A percentile compares a stretch with the other conserved stretches of the same genome.
Evolutionary conservation across 2,329 filamentous ascomycete genomes (phyloP).

Genomic region (Geoglossum cookeanum): DNA sequence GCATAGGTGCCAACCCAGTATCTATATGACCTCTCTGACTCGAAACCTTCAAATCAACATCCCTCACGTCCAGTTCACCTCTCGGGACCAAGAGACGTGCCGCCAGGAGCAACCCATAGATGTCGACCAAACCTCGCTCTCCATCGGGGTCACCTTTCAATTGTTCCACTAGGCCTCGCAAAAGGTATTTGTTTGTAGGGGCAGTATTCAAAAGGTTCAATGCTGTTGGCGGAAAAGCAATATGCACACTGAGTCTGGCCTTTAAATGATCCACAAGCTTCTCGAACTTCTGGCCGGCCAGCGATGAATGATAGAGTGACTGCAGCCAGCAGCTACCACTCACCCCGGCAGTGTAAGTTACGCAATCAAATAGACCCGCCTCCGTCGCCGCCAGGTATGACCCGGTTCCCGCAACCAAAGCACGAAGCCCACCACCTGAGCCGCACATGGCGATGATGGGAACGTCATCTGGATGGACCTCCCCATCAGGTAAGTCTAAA

Average conservation of each 20-base stretch:
- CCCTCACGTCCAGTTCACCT: slow-evolving; percentile 59
- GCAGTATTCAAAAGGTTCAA: slow-evolving; percentile 66
- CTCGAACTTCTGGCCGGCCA: slow-evolving; percentile 47
- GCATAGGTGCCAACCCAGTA: slow-evolving; percentile 64
- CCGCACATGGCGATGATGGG: slow-evolving; percentile 87
- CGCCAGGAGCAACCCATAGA: slow-evolving; percentile 74
- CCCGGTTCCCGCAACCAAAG: slow-evolving; percentile 75
- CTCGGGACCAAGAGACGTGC: slow-evolving; percentile 71
- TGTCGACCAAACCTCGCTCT: slow-evolving; percentile 77
- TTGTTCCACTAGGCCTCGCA: slow-evolving; percentile 82
- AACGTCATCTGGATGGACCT: slow-evolving; percentile 84
- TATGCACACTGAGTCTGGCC: slow-evolving; percentile 64
- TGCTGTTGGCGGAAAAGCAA: slow-evolving; percentile 77
- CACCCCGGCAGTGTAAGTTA: slow-evolving; percentile 87
- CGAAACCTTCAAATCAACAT: slow-evolving; percentile 74
- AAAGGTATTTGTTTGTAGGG: slow-evolving; percentile 80
- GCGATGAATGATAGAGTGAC: slow-evolving; percentile 64
- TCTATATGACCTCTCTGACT: slow-evolving; percentile 62
- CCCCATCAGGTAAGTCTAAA: slow-evolving; percentile 53
- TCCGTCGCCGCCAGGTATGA: slow-evolving; percentile 72
- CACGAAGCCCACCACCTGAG: slow-evolving; percentile 77
- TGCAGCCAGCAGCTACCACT: slow-evolving; percentile 96
- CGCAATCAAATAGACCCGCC: slow-evolving; percentile 78
- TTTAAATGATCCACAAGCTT: slow-evolving; percentile 72
- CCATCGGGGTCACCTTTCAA: slow-evolving; percentile 63